Percentiles rank a stretch among this genome's conserved stretches.
Evolutionary conservation across 106 monocot species (phyloP).

Genomic region (Dioscorea dumetorum): DNA sequence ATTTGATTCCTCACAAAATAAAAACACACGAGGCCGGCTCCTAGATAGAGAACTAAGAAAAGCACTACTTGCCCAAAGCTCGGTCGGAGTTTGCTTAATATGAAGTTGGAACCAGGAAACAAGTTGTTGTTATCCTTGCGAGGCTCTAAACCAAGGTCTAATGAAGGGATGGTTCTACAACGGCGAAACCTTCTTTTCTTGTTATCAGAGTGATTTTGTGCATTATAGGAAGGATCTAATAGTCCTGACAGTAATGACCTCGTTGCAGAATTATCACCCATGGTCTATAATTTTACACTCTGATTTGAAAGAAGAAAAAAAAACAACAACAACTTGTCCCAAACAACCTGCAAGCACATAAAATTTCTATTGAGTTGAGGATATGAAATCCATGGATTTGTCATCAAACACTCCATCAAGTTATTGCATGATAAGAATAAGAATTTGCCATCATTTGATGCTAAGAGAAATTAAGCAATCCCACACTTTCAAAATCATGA

Average conservation of each 20-base stretch:
- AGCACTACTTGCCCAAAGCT: slow-evolving; percentile 35
- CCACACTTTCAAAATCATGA: too few relatives aligned
- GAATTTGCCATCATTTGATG: too few relatives aligned
- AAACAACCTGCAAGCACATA: too few relatives aligned
- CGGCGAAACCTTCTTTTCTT: slow-evolving; percentile 43
- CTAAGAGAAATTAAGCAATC: too few relatives aligned
- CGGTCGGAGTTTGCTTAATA: slow-evolving; percentile 21
- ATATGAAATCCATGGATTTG: too few relatives aligned
- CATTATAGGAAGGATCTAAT: slow-evolving; percentile 3
- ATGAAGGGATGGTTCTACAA: slow-evolving; percentile 36
- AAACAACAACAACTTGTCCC: too few relatives aligned
- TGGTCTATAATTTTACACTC: not conserved
- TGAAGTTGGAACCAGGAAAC: slow-evolving; percentile 17
- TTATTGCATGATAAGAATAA: too few relatives aligned
- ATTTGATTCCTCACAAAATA: slow-evolving; percentile 56
- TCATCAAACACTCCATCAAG: too few relatives aligned
- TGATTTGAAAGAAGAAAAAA: too few relatives aligned
- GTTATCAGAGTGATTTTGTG: too few relatives aligned
- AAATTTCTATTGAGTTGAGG: too few relatives aligned
- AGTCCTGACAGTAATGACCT: slow-evolving; percentile 22
- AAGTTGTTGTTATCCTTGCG: slow-evolving; percentile 1
- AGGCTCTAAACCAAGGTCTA: slow-evolving; percentile 10
- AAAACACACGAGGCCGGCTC: slow-evolving; percentile 34
- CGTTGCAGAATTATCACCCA: slow-evolving; percentile 21
- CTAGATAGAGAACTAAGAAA: slow-evolving; percentile 49